Evolutionary conservation across 257 asterid genomes (phyloP).

Genomic region (Prunella vulgaris): DNA sequence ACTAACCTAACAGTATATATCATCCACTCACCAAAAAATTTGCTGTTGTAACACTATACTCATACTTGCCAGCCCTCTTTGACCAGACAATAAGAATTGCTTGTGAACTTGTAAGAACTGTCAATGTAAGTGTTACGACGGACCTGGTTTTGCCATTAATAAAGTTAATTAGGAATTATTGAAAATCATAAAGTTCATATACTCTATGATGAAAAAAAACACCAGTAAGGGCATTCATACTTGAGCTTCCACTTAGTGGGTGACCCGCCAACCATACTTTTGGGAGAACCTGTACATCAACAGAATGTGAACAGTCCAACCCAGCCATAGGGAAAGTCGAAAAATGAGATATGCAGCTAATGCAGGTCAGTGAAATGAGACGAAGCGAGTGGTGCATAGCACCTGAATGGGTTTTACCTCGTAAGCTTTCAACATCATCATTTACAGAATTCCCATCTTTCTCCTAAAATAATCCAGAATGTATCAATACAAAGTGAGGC

Average conservation of each 20-base stretch:
- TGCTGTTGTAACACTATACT: constrained; percentile 97
- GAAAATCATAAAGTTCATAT: constrained; percentile 7
- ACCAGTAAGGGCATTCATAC: constrained; percentile 36
- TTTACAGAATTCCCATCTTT: no score
- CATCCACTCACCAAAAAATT: constrained; percentile 85
- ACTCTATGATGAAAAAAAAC: constrained; percentile 5
- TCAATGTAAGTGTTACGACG: constrained; percentile 73
- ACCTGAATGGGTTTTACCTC: constrained; percentile 56
- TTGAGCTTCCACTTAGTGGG: constrained; percentile 83
- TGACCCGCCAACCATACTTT: constrained; percentile 41
- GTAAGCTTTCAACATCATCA: no score
- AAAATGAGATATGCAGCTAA: not conserved
- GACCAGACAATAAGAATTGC: constrained; percentile 99
- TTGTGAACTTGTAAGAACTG: constrained; percentile 96
- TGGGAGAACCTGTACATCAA: constrained; percentile 43
- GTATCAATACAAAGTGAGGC: no score
- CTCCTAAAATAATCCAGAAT: no score
- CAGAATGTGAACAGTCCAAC: constrained; percentile 15
- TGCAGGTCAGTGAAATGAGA: not conserved
- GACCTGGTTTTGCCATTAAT: constrained; percentile 47
- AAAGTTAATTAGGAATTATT: constrained; percentile 8
- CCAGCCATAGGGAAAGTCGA: not conserved
- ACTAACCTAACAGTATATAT: constrained; percentile 2
- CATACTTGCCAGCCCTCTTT: constrained; percentile 96
- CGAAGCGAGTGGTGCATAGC: constrained; percentile 6